Base-by-base conservation (phyloP, 2,329 filamentous ascomycete species). In the Alternaria dauci region DNA sequence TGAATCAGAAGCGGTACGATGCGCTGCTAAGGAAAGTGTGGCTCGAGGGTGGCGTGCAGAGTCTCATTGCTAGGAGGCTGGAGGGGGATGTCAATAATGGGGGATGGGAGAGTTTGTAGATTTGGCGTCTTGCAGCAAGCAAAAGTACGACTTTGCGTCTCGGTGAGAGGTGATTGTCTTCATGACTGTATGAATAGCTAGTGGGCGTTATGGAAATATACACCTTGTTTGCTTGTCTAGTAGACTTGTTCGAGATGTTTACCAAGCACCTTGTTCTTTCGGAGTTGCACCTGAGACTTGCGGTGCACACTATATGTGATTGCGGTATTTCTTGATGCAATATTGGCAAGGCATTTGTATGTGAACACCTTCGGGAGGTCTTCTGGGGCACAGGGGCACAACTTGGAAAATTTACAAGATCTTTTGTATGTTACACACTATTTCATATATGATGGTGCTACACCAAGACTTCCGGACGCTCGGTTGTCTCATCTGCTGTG, bases 51-150 rank as follows among this genome's bases (percentile, higher is more conserved):
- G 90, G 91, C 5, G 88, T 99, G 28, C 94, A 94, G 36, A 96
- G 91, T 68, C 89, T 93, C 47, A 97, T 99, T 75, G 92, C 91
- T 66, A 86, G 95, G 67, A 94, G 93, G 79, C 80, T 99, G 67
- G 95, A 99, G 82, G 91, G 92, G 14, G 95, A 99, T 78, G 93
- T 97, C 44, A 99, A 99, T 76, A 97, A 93, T 71, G 95, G 95
- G 0, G 95, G 95, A 0, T 99, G 95, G 95, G 95, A 99, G 82
- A 97, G 82, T 34, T 69, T 85, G 66, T 85, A 61, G 64, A 8
- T 18, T 41, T 16, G 41, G 34, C 25, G 12, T 5, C 8, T 20
- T 18, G 26, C n/a, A 4, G 32, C 25, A 26, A n/a, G 47, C 7
- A 16, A 16, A 18, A n/a, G 8, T 16, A 52, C 5, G 20, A 20